These are phyloP conservation scores for Bisporella sp. DNA, from an alignment of 2,329 filamentous ascomycete genomes.

Conservation along the genomic window DNA sequence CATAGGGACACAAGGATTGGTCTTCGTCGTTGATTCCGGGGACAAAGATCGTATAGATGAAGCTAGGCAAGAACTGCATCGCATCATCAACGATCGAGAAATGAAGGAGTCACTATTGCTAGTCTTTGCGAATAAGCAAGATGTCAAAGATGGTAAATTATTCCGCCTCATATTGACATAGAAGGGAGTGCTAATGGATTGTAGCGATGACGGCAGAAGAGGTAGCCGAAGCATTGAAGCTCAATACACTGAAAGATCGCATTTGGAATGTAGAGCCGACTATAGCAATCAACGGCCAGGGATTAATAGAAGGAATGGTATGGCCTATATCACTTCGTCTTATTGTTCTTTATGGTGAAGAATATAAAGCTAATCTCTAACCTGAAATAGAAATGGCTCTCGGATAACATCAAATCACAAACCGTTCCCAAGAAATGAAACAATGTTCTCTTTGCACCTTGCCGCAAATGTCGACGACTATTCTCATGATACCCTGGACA, in stretches of 20 bases:
- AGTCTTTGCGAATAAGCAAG: conserved; percentile 99
- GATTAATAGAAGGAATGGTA: conserved; percentile 72
- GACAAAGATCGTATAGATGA: conserved; percentile 89
- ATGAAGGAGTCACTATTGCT: conserved; percentile 92
- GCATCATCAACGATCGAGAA: conserved; percentile 96
- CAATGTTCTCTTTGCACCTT: background rate
- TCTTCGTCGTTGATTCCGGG: conserved; percentile 97
- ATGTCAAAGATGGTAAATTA: conserved; percentile 68
- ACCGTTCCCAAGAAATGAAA: conserved; percentile 4
- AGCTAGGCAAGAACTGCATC: conserved; percentile 86
- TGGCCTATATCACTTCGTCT: conserved; percentile 17
- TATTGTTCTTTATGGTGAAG: no score
- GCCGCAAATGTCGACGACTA: background rate
- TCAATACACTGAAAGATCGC: conserved; percentile 73
- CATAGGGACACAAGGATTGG: conserved; percentile 84
- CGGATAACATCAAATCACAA: conserved; percentile 72
- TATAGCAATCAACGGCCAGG: conserved; percentile 75
- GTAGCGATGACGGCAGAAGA: conserved; percentile 73
- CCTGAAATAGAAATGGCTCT: conserved; percentile 57
- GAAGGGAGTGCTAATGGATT: background rate
- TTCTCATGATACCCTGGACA: background rate
- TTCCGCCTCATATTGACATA: background rate
- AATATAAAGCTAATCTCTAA: background rate
- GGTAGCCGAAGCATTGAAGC: conserved; percentile 69
- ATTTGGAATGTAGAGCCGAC: conserved; percentile 81